Evolutionary conservation across 768 basidiomycete species (phyloP).

Genomic region (Rhizopogon vesiculosus): DNA sequence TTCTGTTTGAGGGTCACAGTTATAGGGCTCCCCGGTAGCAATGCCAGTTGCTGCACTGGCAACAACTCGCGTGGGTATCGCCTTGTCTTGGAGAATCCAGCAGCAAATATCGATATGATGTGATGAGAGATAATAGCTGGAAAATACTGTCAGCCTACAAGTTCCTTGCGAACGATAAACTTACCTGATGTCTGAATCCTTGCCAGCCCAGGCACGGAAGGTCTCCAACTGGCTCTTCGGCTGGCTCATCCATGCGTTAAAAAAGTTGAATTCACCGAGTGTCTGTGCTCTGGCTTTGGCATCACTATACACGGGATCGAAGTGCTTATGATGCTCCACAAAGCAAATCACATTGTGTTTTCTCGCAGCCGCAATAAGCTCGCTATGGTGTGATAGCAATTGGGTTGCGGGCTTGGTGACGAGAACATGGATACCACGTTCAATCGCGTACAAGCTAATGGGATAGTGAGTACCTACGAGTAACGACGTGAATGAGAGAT

Average conservation of each 20-base stretch:
- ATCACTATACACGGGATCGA: constrained; percentile 91
- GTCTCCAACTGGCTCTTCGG: constrained; percentile 94
- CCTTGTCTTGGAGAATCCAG: constrained; percentile 77
- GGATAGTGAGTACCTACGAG: constrained; percentile 72
- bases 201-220: constrained; percentile 93
- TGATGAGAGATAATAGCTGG: constrained; percentile 91
- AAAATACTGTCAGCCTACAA: not conserved
- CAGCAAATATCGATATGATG: constrained; percentile 91
- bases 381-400: constrained; percentile 75
- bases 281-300: constrained; percentile 71
- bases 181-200: constrained; percentile 87
- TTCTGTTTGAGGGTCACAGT: constrained; percentile 82
- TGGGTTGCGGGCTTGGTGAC: constrained; percentile 93
- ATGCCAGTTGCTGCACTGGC: constrained; percentile 90
- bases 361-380: constrained; percentile 69
- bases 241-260: constrained; percentile 97
- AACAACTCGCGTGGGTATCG: constrained; percentile 78
- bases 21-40: constrained; percentile 84
- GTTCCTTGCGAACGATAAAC: not conserved
- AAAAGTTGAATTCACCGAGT: constrained; percentile 92
- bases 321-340: constrained; percentile 93
- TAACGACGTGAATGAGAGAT: not conserved
- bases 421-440: constrained; percentile 81
- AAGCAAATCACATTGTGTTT: constrained; percentile 83
- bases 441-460: constrained; percentile 83